Evolutionary conservation across 208 protist species (phyloP).

Genomic region (Angomonas deanei): DNA sequence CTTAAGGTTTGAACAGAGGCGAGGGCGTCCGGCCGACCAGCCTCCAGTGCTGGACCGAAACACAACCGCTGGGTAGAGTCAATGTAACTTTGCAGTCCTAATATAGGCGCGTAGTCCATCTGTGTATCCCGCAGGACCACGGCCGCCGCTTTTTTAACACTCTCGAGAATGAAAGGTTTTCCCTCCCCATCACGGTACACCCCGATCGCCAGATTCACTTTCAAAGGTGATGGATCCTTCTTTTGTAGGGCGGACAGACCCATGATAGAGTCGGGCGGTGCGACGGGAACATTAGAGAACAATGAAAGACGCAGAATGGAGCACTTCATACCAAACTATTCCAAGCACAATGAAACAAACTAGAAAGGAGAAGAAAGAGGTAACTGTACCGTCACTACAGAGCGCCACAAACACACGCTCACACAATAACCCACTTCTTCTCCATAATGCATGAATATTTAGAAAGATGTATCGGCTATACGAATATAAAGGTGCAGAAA

Average conservation of each 20-base stretch:
- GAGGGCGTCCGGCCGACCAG: slow-evolving; percentile 33
- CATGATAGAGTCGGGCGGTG: slow-evolving; percentile 68
- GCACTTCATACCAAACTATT: not conserved
- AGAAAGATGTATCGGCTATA: no score
- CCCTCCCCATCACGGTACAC: slow-evolving; percentile 94
- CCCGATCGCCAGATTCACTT: slow-evolving; percentile 96
- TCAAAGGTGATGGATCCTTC: slow-evolving; percentile 72
- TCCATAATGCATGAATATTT: no score
- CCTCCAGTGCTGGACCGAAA: slow-evolving; percentile 74
- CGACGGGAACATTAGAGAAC: slow-evolving; percentile 40
- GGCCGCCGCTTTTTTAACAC: slow-evolving; percentile 71
- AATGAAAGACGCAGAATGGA: slow-evolving; percentile 5
- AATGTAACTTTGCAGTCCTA: slow-evolving; percentile 80
- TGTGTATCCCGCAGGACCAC: slow-evolving; percentile 26
- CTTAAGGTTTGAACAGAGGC: slow-evolving; percentile 76
- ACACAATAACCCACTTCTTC: no score
- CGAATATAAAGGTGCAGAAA: no score
- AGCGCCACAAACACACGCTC: no score
- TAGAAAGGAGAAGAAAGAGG: no score
- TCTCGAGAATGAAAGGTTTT: slow-evolving; percentile 89
- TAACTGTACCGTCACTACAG: no score
- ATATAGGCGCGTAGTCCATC: slow-evolving; percentile 95
- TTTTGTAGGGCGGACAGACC: slow-evolving; percentile 55
- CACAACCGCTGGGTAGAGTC: slow-evolving; percentile 66
- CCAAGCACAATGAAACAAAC: no score